Base-by-base conservation (phyloP, 305 asterid genomes). In the Rubia occidens region DNA sequence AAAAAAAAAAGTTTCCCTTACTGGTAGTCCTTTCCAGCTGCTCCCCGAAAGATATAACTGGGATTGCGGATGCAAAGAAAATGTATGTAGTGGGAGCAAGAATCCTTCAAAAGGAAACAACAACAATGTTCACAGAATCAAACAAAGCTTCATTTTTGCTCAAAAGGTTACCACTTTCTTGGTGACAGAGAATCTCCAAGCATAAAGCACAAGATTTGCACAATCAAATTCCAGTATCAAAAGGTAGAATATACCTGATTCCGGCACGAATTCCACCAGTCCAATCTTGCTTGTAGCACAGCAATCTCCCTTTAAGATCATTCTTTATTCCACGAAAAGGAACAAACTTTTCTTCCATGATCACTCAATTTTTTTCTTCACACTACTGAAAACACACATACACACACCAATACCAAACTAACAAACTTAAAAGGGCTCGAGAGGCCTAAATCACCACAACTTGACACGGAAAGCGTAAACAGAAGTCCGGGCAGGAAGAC, bases 1-100 rank as follows among this genome's bases (percentile, higher is more conserved):
- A 59, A 26, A 15, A 58, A 63, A 62, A 64, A 20, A 47, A 29
- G 32, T 29, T 11, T 2, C 18, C 49, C 82, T 72, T 64, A 93
- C 99, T 78, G 3, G 99, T 94, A 81, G 78, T 84, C 78, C 97
- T 85, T 79, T 91, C 95, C 47, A 94, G 85, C 70, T 91, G 99
- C 83, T 91, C 97, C 78, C 99, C 99, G 5, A 94, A 94, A 53
- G 99, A 91, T 74, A 94, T 91, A 68, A 94, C 99, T 2, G 99
- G 99, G 70, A 94, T 89, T 54, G 99, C 95, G 21, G 99, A 94
- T 70, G 99, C 99, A 79, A 94, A 94, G 89, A 94, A 94, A 82
- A 91, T 94, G 64, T 94, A 94, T 47, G 99, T 91, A 4, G 99
- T 94, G 66, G 99, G 99, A 73, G 99, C 99, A 81, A 94, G 76